Evolutionary conservation across 83 land plant species (phyloP), one percentile per base, ranked within the genome.

Genomic region (Picea abies): DNA sequence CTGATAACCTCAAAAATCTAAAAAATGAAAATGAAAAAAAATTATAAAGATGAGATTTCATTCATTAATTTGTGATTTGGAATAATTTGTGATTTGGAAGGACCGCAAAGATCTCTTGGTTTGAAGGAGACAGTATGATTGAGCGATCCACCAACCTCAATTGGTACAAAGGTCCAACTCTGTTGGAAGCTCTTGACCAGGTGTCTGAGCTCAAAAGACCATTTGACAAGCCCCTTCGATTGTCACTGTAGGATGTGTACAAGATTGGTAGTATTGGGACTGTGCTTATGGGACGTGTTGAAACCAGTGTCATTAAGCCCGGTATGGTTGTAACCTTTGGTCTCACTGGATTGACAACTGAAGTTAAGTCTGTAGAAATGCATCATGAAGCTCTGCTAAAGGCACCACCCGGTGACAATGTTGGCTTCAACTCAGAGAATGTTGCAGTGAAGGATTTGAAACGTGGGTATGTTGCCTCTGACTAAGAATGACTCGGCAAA

Each of bases 371-470:
- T 35, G 35, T 35, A 35, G 35, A 35, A 35, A 35, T 35, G 35
- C 35, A 35, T 35, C 35, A 35, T 35, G 35, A 35, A 35, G 35
- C 35, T 35, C 35, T 35, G 35, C 35, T 35, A 35, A 35, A 35
- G 35, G 35, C 35, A 35, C 1, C 35, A 35, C 35, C 35, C 2
- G 35, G 35, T 35, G 35, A 91, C 90, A 90, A 93, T 14, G 92
- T 93, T 16, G 96, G 92, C 1, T 91, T 91, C 87, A 93, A 91
- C 52, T 93, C 91, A 23, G 90, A 91, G 93, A 91, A 93, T 84
- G 90, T 93, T 87, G 90, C 91, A 0, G 93, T 93, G 58, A 93
- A 93, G 93, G 93, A 93, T 85, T 85, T 93, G 81, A 93, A 93
- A 89, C 83, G 91, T 69, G 93, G 95, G 4, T 93, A 39, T 83